Evolutionary conservation across 2,329 filamentous ascomycete species (phyloP).

Genomic region (Aspergillus terreus): DNA sequence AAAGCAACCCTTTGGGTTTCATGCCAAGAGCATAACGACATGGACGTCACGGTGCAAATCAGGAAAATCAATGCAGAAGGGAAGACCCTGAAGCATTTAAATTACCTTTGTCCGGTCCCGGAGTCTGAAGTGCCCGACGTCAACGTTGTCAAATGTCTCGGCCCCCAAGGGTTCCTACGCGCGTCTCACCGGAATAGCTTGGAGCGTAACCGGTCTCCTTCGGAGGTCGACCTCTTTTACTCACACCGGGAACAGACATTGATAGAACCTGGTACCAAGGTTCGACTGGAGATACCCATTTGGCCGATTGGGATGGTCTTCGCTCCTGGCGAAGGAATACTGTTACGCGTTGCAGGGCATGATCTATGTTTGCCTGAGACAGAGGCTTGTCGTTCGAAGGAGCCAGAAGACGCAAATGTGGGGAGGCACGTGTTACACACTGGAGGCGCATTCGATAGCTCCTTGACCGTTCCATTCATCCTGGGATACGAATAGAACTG

Average conservation of each 20-base stretch:
- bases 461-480: no score
- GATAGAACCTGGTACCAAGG: neutral
- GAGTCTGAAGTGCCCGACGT: neutral
- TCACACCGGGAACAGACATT: neutral
- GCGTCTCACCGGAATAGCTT: neutral
- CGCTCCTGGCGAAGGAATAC: neutral
- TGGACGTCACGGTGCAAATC: neutral
- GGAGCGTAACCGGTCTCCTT: neutral
- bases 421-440: neutral
- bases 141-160: neutral
- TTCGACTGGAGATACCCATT: neutral
- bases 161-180: neutral
- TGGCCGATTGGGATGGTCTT: neutral
- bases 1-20: conserved; percentile 3
- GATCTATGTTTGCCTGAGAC: neutral
- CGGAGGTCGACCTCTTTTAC: neutral
- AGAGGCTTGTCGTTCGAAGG: neutral
- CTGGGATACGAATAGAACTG: no score
- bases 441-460: neutral
- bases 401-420: neutral
- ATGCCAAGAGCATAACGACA: neutral
- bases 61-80: neutral
- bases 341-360: neutral
- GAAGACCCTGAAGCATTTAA: neutral
- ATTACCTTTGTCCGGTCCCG: neutral